Evolutionary conservation across 495 filamentous ascomycete genomes (phyloP).

Genomic region (Mytilinidion resinicola): DNA sequence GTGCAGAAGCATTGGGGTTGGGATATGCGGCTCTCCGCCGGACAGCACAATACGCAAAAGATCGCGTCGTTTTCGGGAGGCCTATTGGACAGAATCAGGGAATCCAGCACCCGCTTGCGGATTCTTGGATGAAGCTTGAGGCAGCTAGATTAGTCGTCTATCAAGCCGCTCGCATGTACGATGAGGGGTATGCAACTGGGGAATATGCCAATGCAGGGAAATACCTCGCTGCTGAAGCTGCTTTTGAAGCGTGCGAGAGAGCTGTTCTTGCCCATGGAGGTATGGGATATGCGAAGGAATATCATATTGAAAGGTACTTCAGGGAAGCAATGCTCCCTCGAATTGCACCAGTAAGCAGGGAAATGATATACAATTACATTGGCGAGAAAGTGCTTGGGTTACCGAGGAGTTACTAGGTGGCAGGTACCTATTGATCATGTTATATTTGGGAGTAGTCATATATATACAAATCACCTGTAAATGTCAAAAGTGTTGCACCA

Average conservation of each 20-base stretch:
- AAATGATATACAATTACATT: slow-evolving; percentile 17
- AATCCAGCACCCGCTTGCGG: slow-evolving; percentile 29
- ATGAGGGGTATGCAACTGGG: slow-evolving; percentile 26
- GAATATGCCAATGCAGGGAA: slow-evolving; percentile 33
- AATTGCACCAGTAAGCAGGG: slow-evolving; percentile 30
- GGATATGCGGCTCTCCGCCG: slow-evolving; percentile 30
- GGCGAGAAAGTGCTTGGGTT: background rate
- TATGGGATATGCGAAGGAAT: slow-evolving; percentile 33
- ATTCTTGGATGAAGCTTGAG: slow-evolving; percentile 28
- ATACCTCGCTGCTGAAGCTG: slow-evolving; percentile 28
- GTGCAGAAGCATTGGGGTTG: slow-evolving; percentile 29
- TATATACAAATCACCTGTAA: too few relatives aligned
- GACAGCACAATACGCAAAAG: slow-evolving; percentile 25
- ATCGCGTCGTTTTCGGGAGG: slow-evolving; percentile 30
- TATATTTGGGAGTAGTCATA: too few relatives aligned
- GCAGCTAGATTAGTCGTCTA: slow-evolving; percentile 27
- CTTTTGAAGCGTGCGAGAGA: slow-evolving; percentile 30
- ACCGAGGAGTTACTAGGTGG: background rate
- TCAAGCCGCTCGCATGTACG: slow-evolving; percentile 32
- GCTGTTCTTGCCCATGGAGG: slow-evolving; percentile 29
- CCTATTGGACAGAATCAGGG: slow-evolving; percentile 31
- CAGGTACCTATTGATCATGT: too few relatives aligned
- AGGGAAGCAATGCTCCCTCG: slow-evolving; percentile 30
- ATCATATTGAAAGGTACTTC: slow-evolving; percentile 32
- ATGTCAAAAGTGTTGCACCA: too few relatives aligned